A percentile compares a stretch with the other conserved stretches of the same genome.
These are phyloP conservation scores for Ogataea angusta DNA, from an alignment of 805 yeast species.

Conservation along the genomic window DNA sequence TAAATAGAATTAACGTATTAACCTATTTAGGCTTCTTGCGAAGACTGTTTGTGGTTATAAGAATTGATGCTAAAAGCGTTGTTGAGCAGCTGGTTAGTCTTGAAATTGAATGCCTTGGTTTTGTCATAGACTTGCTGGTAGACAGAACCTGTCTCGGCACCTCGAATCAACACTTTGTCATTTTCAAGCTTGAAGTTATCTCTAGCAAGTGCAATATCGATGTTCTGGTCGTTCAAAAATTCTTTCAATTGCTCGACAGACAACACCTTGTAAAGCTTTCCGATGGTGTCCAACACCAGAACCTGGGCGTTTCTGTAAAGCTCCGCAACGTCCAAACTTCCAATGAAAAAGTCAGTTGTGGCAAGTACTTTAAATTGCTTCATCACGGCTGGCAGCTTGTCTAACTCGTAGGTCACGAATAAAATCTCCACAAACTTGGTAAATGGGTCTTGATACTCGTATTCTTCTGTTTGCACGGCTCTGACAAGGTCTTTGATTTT, in stretches of 20 bases:
- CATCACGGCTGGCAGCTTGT: constrained; percentile 47
- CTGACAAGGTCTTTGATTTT: constrained; percentile 56
- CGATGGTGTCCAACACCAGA: constrained; percentile 24
- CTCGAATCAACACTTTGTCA: constrained; percentile 47
- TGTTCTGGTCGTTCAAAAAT: constrained; percentile 27
- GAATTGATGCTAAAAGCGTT: constrained; percentile 34
- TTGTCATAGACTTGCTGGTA: constrained; percentile 68
- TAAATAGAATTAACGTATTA: constrained; percentile 13
- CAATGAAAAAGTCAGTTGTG: constrained; percentile 56
- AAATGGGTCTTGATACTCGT: constrained; percentile 65
- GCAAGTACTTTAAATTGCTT: constrained; percentile 45
- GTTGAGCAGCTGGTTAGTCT: constrained; percentile 54
- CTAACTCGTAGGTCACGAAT: constrained; percentile 58
- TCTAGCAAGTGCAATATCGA: constrained; percentile 11
- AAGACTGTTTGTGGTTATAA: constrained; percentile 12
- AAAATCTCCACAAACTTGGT: constrained; percentile 53
- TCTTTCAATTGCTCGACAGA: constrained; percentile 20
- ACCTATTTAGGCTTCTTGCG: constrained; percentile 9
- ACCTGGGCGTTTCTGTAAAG: constrained; percentile 24
- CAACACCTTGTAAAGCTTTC: constrained; percentile 26
- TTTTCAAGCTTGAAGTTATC: constrained; percentile 42
- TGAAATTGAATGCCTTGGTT: constrained; percentile 61
- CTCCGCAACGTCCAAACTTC: constrained; percentile 35
- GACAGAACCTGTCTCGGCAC: constrained; percentile 51
- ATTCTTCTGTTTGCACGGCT: constrained; percentile 57